phyloP scores from a whole-genome alignment of 148 eudicot species.

The Pouteria glomerata region DNA sequence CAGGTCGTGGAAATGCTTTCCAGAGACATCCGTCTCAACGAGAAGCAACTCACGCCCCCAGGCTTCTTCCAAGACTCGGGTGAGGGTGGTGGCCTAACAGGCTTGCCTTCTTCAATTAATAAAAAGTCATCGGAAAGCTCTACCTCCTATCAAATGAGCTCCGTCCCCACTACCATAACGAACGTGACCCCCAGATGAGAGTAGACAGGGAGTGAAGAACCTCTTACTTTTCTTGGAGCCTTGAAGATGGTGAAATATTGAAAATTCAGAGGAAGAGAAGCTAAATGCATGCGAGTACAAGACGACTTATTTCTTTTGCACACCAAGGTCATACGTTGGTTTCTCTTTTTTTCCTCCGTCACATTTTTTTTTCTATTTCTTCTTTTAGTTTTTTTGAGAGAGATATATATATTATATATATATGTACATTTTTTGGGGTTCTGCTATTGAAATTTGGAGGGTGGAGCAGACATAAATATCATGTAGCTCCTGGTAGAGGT shows the following conservation, averaged over 20 bases:
- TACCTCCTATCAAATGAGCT: slow-evolving; percentile 56
- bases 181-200: slow-evolving; percentile 64
- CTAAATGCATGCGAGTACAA: background rate
- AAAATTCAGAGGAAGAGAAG: background rate
- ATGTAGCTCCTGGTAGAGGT: background rate
- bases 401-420: no score
- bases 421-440: background rate
- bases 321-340: background rate
- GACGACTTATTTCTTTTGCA: background rate
- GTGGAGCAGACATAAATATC: background rate
- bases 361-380: no score
- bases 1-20: slow-evolving; percentile 87
- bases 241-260: background rate
- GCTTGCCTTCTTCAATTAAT: slow-evolving; percentile 22
- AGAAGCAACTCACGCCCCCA: slow-evolving; percentile 65
- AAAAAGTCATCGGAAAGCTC: slow-evolving; percentile 36
- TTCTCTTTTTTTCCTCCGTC: background rate
- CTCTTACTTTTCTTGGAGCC: background rate
- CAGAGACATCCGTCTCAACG: slow-evolving; percentile 48
- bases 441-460: background rate
- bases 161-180: slow-evolving; percentile 53
- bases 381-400: no score
- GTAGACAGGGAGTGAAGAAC: no score
- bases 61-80: slow-evolving; percentile 60
- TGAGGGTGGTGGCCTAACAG: slow-evolving; percentile 7